These are phyloP conservation scores for Monilinia fructicola DNA, from an alignment of 2,329 filamentous ascomycete genomes.

Conservation along the genomic window DNA sequence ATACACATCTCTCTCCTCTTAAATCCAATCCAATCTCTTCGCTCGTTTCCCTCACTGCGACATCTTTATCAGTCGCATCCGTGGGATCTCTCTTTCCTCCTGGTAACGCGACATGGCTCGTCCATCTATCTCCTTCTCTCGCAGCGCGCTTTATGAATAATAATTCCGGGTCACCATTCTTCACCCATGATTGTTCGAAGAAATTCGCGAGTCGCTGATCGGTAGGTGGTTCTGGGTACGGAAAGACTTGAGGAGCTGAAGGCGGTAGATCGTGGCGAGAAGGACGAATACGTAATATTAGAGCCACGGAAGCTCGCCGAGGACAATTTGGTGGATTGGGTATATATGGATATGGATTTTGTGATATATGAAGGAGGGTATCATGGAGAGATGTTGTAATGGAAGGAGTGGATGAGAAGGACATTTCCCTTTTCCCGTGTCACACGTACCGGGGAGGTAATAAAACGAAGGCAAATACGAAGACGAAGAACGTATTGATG, in stretches of 20 bases:
- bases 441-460: neutral
- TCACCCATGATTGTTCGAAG: constrained; percentile 64
- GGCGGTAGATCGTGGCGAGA: constrained; percentile 54
- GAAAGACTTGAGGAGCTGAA: constrained; percentile 26
- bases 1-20: constrained; percentile 46
- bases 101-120: constrained; percentile 65
- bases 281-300: constrained; percentile 63
- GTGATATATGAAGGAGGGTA: constrained; percentile 41
- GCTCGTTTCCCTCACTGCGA: constrained; percentile 61
- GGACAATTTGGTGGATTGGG: constrained; percentile 44
- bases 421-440: constrained; percentile 21
- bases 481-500: neutral
- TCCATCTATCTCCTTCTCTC: constrained; percentile 66
- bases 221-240: constrained; percentile 30
- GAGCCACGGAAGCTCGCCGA: constrained; percentile 61
- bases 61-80: constrained; percentile 60
- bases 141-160: constrained; percentile 70
- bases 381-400: constrained; percentile 35
- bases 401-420: constrained; percentile 22
- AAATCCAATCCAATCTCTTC: constrained; percentile 68
- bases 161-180: constrained; percentile 64
- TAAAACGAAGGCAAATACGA: neutral
- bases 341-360: constrained; percentile 50
- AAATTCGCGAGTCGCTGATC: constrained; percentile 48
- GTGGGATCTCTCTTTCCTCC: constrained; percentile 66